These are phyloP conservation scores for Alternaria atra DNA, from an alignment of 2,329 filamentous ascomycete genomes.

Conservation along the genomic window DNA sequence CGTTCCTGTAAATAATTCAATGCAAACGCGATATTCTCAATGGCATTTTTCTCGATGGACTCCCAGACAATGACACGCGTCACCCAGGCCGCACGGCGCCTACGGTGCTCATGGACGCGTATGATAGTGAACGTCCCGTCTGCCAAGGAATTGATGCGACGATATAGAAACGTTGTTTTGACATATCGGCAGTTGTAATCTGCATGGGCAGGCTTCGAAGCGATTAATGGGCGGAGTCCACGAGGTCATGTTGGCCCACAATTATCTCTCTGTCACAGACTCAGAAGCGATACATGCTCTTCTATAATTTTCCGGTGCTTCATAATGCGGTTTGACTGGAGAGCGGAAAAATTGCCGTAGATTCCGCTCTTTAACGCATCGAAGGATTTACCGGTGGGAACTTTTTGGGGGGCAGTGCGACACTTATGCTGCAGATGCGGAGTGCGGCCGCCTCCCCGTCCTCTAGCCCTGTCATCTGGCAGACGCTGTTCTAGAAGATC, in stretches of 20 bases:
- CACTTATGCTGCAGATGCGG: conserved; percentile 33
- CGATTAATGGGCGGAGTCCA: neutral
- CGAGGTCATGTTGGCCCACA: neutral
- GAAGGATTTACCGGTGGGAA: conserved; percentile 12
- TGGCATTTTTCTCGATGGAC: neutral
- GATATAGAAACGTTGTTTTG: conserved; percentile 3
- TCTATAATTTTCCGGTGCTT: conserved; percentile 2
- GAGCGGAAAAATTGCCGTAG: conserved; percentile 14
- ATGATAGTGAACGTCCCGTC: neutral
- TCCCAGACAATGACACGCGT: conserved; percentile 2
- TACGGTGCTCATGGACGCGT: neutral
- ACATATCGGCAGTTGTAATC: conserved; percentile 8
- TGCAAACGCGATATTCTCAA: conserved; percentile 3
- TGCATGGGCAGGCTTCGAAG: neutral
- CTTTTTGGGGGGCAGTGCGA: conserved; percentile 14
- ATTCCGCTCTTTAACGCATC: conserved; percentile 17
- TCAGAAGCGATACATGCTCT: neutral
- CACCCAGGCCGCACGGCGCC: conserved; percentile 3
- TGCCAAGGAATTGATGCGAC: conserved; percentile 10
- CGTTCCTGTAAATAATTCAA: conserved; percentile 12
- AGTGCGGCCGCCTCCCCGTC: conserved; percentile 20
- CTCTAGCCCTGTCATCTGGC: conserved; percentile 14
- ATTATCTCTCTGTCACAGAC: neutral
- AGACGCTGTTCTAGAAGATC: conserved; percentile 23
- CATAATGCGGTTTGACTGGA: conserved; percentile 7